Evolutionary conservation across 2,329 filamentous ascomycete species (phyloP).

Genomic region (Harringtonia aguacate): DNA sequence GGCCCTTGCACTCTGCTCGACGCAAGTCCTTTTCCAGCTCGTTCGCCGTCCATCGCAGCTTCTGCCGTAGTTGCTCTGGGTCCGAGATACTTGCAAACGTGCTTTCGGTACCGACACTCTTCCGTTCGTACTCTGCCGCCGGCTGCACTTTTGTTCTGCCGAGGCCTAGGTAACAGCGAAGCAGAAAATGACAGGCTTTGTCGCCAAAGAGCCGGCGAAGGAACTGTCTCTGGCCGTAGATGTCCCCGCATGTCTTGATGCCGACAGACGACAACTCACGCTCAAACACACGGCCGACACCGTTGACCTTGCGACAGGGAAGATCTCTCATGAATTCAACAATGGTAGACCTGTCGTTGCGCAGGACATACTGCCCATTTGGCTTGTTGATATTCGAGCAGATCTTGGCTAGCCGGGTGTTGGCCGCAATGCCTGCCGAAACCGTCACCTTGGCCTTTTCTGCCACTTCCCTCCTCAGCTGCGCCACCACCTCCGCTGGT

Average conservation of each 20-base stretch:
- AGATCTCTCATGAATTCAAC: slow-evolving; percentile 78
- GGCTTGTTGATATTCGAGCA: slow-evolving; percentile 94
- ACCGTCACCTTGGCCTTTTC: slow-evolving; percentile 75
- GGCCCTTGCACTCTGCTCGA: slow-evolving; percentile 71
- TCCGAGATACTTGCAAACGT: slow-evolving; percentile 77
- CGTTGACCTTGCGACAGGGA: slow-evolving; percentile 84
- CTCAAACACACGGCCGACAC: slow-evolving; percentile 88
- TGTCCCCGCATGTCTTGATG: slow-evolving; percentile 78
- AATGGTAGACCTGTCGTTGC: slow-evolving; percentile 61
- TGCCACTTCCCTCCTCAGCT: slow-evolving; percentile 68
- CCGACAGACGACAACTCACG: slow-evolving; percentile 81
- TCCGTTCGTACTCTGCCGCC: slow-evolving; percentile 80
- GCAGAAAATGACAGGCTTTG: slow-evolving; percentile 79
- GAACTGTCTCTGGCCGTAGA: slow-evolving; percentile 65
- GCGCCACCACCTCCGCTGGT: slow-evolving; percentile 63
- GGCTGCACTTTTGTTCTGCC: slow-evolving; percentile 79
- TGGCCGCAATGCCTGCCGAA: slow-evolving; percentile 88
- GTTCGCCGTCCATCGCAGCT: slow-evolving; percentile 70
- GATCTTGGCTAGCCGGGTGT: slow-evolving; percentile 90
- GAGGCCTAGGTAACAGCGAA: slow-evolving; percentile 74
- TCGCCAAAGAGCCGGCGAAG: slow-evolving; percentile 76
- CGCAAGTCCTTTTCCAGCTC: slow-evolving; percentile 80
- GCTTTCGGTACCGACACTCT: slow-evolving; percentile 87
- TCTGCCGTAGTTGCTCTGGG: slow-evolving; percentile 57
- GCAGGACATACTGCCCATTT: slow-evolving; percentile 77